phyloP scores from a whole-genome alignment of 2,329 filamentous ascomycete species.

The Aspergillus terreus region DNA sequence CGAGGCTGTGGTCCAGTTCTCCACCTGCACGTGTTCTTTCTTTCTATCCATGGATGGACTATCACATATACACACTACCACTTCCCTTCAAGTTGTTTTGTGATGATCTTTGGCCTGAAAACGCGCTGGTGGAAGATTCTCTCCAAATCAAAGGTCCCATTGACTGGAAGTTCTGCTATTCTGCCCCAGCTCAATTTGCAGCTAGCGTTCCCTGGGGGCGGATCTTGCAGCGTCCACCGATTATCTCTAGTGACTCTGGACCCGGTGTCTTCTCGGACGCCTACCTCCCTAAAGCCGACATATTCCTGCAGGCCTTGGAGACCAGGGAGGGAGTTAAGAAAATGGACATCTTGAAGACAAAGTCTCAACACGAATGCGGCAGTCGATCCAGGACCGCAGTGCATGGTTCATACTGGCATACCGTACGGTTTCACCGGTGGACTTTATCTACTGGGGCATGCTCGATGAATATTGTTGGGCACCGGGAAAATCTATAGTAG shows the following conservation, averaged over 20 bases:
- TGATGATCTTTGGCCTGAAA: conserved; percentile 23
- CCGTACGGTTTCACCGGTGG: no score
- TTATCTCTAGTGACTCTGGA: not conserved
- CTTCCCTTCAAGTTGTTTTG: conserved; percentile 19
- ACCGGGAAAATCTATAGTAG: no score
- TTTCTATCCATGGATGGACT: not conserved
- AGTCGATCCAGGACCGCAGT: not conserved
- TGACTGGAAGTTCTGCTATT: conserved; percentile 29
- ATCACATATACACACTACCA: not conserved
- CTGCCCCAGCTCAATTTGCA: conserved; percentile 16
- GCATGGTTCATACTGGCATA: no score
- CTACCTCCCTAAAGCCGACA: not conserved
- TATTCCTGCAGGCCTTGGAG: not conserved
- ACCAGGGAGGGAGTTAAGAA: not conserved
- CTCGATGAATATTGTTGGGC: no score
- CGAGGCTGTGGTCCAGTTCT: not conserved
- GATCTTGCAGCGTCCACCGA: conserved; percentile 7
- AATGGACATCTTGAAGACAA: not conserved
- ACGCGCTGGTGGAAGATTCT: conserved; percentile 22
- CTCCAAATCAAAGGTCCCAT: conserved; percentile 17
- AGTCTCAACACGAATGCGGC: conserved; percentile 3
- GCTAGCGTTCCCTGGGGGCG: conserved; percentile 10
- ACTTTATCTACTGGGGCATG: no score
- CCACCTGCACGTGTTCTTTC: not conserved
- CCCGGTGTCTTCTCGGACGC: not conserved